phyloP scores from a whole-genome alignment of 768 basidiomycete genomes.

The Boletus eberwhitei region DNA sequence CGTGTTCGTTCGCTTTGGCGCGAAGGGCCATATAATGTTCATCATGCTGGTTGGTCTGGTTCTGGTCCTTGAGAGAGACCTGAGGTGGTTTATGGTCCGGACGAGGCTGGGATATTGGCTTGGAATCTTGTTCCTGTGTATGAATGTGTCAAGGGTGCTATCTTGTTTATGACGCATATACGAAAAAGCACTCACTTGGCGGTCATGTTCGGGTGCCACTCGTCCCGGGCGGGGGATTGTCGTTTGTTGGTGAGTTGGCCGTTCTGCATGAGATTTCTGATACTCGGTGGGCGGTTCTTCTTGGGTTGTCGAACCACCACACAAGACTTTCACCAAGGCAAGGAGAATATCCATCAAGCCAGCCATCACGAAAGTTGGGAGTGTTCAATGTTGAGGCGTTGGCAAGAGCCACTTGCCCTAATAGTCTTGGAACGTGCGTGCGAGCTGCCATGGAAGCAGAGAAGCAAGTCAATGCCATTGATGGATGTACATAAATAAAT shows the following conservation, averaged over 20 bases:
- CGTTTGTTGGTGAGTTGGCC: conserved; percentile 12
- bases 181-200: conserved; percentile 13
- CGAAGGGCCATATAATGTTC: conserved; percentile 68
- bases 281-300: conserved; percentile 9
- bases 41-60: conserved; percentile 50
- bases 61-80: neutral
- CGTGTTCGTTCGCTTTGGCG: conserved; percentile 72
- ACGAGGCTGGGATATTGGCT: conserved; percentile 16
- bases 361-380: conserved; percentile 10
- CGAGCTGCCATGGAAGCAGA: neutral
- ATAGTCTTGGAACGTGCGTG: neutral
- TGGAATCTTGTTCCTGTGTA: conserved; percentile 14
- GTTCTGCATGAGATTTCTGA: conserved; percentile 2
- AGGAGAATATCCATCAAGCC: conserved; percentile 27
- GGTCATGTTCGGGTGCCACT: conserved; percentile 3
- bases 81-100: conserved; percentile 16
- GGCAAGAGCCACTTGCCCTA: neutral
- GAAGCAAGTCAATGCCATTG: neutral
- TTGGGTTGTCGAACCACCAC: conserved; percentile 19
- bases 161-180: conserved; percentile 3
- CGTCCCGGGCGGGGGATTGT: neutral
- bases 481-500: conserved; percentile 9
- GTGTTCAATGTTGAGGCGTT: neutral
- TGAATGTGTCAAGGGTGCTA: neutral
- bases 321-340: conserved; percentile 20